phyloP scores from a whole-genome alignment of 257 asterid species.

The Nicotiana tabacum region DNA sequence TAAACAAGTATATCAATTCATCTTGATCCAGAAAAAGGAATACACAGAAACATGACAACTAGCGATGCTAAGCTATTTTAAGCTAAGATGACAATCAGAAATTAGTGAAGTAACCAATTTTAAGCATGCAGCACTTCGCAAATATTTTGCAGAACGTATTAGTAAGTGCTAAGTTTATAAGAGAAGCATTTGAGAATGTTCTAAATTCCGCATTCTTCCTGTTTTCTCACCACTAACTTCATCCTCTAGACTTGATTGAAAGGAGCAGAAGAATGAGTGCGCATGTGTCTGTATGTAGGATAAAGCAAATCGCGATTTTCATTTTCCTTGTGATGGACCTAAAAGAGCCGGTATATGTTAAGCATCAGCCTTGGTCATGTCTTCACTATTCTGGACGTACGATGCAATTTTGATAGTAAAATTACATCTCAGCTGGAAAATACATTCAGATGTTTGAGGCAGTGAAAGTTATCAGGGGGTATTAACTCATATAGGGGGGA shows the following conservation, averaged over 20 bases:
- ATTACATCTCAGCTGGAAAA: constrained; percentile 7
- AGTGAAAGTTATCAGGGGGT: constrained; percentile 1
- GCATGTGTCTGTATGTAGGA: neutral
- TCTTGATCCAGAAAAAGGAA: neutral
- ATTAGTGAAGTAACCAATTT: neutral
- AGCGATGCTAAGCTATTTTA: neutral
- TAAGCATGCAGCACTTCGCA: neutral
- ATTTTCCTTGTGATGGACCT: constrained; percentile 12
- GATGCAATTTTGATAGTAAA: neutral
- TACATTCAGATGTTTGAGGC: constrained; percentile 13
- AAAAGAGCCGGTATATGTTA: constrained; percentile 5
- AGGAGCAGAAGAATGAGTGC: neutral
- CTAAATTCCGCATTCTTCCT: neutral
- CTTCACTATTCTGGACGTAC: constrained; percentile 8
- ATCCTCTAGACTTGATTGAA: neutral
- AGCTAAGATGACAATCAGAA: neutral
- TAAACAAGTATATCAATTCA: neutral
- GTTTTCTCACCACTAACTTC: neutral
- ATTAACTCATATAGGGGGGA: neutral
- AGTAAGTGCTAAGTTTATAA: neutral
- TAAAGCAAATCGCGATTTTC: constrained; percentile 9
- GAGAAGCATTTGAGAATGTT: neutral
- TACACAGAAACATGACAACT: neutral
- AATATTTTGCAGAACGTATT: neutral
- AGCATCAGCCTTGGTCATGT: constrained; percentile 1